Base-by-base conservation (phyloP, 805 yeast genomes). In the Ogataea glucozyma region DNA sequence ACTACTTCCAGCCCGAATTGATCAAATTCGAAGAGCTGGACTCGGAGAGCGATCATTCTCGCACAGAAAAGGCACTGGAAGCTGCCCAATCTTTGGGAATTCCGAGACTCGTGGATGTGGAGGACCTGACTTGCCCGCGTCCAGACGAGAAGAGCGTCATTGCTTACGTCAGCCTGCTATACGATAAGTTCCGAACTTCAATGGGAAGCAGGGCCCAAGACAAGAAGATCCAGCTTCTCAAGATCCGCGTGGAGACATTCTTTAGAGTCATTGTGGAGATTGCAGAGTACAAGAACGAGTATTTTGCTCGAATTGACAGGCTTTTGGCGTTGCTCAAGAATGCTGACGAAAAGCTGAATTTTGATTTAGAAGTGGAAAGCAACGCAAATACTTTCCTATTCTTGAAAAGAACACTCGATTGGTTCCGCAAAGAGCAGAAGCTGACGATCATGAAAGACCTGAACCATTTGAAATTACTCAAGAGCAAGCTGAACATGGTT, bases 131-230 rank as follows among this genome's bases (percentile, higher is more conserved):
- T 26, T 64, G 68, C 17, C 54, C 64, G 11, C 67, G 65, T 18
- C 84, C 84, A 0, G 87, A 82, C 48, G 88, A 82, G 48, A 73
- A 77, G 49, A 71, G 81, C 30, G 66, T 82, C 12, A 69, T 81
- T 50, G 72, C 82, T 13, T 81, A 78, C 54, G 60, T 81, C 9
- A 72, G 82, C 11, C 76, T 80, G 52, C 76, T 83, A 80, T 80
- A 71, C 60, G 78, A 76, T 37, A 64, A 67, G 17, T 71, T 72
- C 39, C 53, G 42, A 21, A 32, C 44, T n/a, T 10, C 32, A n/a
- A 16, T 20, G 32, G 21, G 31, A 12, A 34, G 40, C 31, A 47
- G 30, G 24, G 46, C 32, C 12, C 30, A 44, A 5, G 40, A 27
- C 6, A 38, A 33, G 4, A 41, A 41, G 20, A 31, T 33, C n/a